A percentile compares a stretch with the other conserved stretches of the same genome.
phyloP scores from a whole-genome alignment of 768 basidiomycete genomes.

The Podaxis sp. region DNA sequence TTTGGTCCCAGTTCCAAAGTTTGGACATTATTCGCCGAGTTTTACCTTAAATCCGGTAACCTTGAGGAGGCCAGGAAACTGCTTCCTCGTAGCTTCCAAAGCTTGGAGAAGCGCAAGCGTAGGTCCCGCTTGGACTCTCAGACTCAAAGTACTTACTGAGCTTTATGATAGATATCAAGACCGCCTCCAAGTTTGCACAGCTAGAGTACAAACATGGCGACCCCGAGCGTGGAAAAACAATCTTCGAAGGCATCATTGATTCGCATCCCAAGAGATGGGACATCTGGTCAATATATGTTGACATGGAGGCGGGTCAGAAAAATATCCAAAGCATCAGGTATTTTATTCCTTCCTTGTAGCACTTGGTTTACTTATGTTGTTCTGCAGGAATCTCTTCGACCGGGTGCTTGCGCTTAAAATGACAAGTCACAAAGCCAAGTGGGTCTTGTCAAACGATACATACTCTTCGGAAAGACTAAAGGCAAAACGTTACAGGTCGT shows the following conservation, averaged over 20 bases:
- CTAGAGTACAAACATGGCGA: conserved; percentile 95
- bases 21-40: conserved; percentile 87
- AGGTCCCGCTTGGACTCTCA: conserved; percentile 24
- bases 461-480: conserved; percentile 2
- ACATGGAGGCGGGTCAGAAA: conserved; percentile 83
- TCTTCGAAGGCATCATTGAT: conserved; percentile 96
- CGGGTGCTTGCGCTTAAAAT: conserved; percentile 81
- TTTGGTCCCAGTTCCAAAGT: conserved; percentile 91
- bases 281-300: conserved; percentile 94
- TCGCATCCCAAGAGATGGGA: conserved; percentile 95
- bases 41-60: conserved; percentile 69
- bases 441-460: conserved; percentile 24
- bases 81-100: conserved; percentile 83
- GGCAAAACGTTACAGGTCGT: conserved; percentile 45
- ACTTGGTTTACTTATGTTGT: not conserved
- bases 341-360: conserved; percentile 14
- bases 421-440: conserved; percentile 96
- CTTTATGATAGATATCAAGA: conserved; percentile 73
- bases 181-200: conserved; percentile 91
- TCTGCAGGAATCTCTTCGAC: conserved; percentile 76
- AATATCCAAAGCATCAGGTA: conserved; percentile 80
- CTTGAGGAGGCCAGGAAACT: conserved; percentile 81
- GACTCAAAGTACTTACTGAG: not conserved
- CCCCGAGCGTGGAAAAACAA: conserved; percentile 88
- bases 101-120: conserved; percentile 94